Evolutionary conservation across 305 asterid species (phyloP).

Genomic region (Andrographis paniculata): DNA sequence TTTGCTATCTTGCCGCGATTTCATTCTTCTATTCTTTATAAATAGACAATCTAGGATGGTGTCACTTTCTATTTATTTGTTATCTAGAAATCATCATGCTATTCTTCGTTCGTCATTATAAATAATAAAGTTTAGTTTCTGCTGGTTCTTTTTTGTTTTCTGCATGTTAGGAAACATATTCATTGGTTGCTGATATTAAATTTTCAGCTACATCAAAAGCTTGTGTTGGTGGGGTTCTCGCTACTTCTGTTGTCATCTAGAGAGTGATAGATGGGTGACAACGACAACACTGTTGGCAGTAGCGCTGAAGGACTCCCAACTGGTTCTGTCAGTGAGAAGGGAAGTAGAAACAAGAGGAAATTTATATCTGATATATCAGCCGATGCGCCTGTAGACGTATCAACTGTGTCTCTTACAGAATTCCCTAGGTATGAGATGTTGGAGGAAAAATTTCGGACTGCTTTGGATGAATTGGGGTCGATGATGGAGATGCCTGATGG

Average conservation of each 20-base stretch:
- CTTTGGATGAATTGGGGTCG: slow-evolving; percentile 28
- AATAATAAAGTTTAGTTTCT: too few species aligned
- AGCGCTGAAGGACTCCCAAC: slow-evolving; percentile 17
- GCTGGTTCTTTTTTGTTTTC: background rate
- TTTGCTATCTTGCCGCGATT: too few species aligned
- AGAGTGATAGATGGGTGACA: slow-evolving; percentile 27
- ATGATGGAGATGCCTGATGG: slow-evolving; percentile 20
- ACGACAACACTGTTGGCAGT: slow-evolving; percentile 21
- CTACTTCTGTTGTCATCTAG: slow-evolving; percentile 1
- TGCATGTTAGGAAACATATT: slow-evolving; percentile 8
- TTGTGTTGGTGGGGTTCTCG: slow-evolving; percentile 7
- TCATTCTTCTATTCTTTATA: too few species aligned
- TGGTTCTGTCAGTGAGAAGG: slow-evolving; percentile 27
- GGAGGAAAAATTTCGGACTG: slow-evolving; percentile 27
- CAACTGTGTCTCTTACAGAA: slow-evolving; percentile 35
- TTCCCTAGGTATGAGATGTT: slow-evolving; percentile 46
- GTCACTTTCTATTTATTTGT: too few species aligned
- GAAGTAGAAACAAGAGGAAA: slow-evolving; percentile 60
- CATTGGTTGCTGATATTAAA: slow-evolving; percentile 15
- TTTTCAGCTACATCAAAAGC: slow-evolving; percentile 1
- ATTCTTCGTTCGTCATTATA: too few species aligned
- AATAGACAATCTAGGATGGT: too few species aligned
- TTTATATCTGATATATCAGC: slow-evolving; percentile 31
- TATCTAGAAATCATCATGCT: too few species aligned
- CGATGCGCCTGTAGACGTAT: slow-evolving; percentile 23